Base-by-base conservation (phyloP, 2,329 filamentous ascomycete species). In the Epichloe festucae region DNA sequence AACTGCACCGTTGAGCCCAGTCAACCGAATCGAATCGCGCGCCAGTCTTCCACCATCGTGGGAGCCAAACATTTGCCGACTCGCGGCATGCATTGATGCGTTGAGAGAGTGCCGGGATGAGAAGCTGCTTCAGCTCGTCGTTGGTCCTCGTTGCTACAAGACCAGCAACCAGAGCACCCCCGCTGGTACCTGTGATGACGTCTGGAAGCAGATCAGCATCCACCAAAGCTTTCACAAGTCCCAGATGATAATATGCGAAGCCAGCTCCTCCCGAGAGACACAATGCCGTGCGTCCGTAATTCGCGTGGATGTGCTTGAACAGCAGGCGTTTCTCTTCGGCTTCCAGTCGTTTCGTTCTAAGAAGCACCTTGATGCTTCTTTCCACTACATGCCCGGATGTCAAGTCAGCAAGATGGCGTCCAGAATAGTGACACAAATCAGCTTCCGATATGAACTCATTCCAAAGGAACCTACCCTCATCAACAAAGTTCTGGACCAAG, bases 181-280 rank as follows among this genome's bases (percentile, higher is more conserved):
- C 93, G 55, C 90, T 96, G 2, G 93, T 98, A 11, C 93, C 93
- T 0, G 93, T 96, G 57, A 98, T 95, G 58, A 98, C 91, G 56
- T 94, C 86, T 0, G 93, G 93, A 1, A 98, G 72, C 1, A 95
- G 74, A 53, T 86, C 79, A 12, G 89, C 87, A 60, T 97, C 93
- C 5, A 97, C 73, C 4, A 97, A 75, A 8, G 90, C 91, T 65
- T 89, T 91, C 48, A 93, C 80, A 10, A 98, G 87, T 11, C 93
- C 93, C 57, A 96, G 89, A 65, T 98, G 93, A 65, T 97, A 97
- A 65, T 95, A 97, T 5, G 93, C 89, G 68, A 98, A 96, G 0
- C 87, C 87, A 3, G 91, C 93, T 0, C 93, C 93, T 2, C 93
- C 93, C 4, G 89, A 96, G 1, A 98, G 73, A 63, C 91, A 98